Base-by-base conservation (phyloP, 139 green algal species). In the Picochlorum costavermella region DNA sequence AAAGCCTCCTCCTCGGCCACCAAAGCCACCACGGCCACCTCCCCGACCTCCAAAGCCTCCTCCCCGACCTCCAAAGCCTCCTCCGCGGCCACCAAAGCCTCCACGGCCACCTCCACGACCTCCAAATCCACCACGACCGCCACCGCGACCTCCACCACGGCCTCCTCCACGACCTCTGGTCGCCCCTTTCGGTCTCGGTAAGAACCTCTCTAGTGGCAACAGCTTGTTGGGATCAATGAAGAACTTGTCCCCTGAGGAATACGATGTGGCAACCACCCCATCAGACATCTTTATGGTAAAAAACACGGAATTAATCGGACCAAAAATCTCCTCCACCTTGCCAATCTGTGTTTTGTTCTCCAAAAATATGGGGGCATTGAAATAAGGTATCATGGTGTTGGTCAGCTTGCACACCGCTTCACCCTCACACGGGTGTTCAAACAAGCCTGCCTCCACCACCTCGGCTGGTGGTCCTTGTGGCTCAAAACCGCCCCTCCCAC, bases 251-350 rank as follows among this genome's bases (percentile, higher is more conserved):
- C 92, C 93, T 11, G 69, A 59, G 8, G 55, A 71, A 73, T 98
- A 99, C 0, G 85, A 95, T 2, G 86, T 90, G 6, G 93, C 93
- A 28, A 95, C 69, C 2, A 99, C 67, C 26, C 93, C 93, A 30
- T 97, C 88, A 17, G 82, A 76, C 88, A 97, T 96, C 76, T 98
- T 98, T 25, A 98, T 78, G 0, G 89, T 96, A 74, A 98, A 97
- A 59, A 77, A 85, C 73, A 84, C 75, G 23, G 70, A 78, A 68
- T 92, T 97, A 68, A 98, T 96, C 55, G 86, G 76, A 0, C 94
- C 94, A 69, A 99, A 88, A 33, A 99, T 97, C 76, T 99, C 94
- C 60, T 99, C 94, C 6, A 99, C 86, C 69, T 97, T 97, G 30
- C 94, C 94, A 28, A 99, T 82, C 51, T 91, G 86, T 0, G 85